A percentile compares a stretch with the other conserved stretches of the same genome.
phyloP scores from a whole-genome alignment of 169 alveolate species.

The Theileria equi region DNA sequence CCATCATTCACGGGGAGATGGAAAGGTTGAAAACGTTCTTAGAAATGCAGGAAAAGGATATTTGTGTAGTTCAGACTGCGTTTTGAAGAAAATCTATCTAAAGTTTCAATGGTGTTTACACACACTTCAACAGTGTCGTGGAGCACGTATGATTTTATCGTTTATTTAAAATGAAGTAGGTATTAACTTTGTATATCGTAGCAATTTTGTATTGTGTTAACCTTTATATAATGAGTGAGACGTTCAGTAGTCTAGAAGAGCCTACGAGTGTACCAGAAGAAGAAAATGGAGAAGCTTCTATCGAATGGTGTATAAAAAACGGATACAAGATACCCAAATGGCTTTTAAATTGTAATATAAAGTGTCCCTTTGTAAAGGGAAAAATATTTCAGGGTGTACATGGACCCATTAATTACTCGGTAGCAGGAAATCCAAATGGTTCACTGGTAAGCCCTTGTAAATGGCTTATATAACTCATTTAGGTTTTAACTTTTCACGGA shows the following conservation, averaged over 20 bases:
- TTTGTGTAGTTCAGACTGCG: too few relatives aligned
- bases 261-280: too few relatives aligned
- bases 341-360: slow-evolving; percentile 56
- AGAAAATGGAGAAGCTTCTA: slow-evolving; percentile 10
- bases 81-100: too few relatives aligned
- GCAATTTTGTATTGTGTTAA: too few relatives aligned
- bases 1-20: neutral
- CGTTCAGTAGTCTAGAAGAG: too few relatives aligned
- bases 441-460: slow-evolving; percentile 31
- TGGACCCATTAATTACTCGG: slow-evolving; percentile 68
- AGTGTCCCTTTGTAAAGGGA: slow-evolving; percentile 72
- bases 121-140: too few relatives aligned
- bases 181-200: too few relatives aligned
- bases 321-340: slow-evolving; percentile 70
- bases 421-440: slow-evolving; percentile 61
- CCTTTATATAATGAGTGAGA: too few relatives aligned
- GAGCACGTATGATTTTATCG: too few relatives aligned
- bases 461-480: neutral
- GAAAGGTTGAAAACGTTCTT: neutral
- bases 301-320: slow-evolving; percentile 54
- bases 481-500: slow-evolving; percentile 76
- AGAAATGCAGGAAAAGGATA: neutral
- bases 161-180: too few relatives aligned
- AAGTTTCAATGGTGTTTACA: too few relatives aligned
- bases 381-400: slow-evolving; percentile 65